Conservation (phyloP, 306 rosid genomes). For the Psophocarpus tetragonolobus region DNA sequence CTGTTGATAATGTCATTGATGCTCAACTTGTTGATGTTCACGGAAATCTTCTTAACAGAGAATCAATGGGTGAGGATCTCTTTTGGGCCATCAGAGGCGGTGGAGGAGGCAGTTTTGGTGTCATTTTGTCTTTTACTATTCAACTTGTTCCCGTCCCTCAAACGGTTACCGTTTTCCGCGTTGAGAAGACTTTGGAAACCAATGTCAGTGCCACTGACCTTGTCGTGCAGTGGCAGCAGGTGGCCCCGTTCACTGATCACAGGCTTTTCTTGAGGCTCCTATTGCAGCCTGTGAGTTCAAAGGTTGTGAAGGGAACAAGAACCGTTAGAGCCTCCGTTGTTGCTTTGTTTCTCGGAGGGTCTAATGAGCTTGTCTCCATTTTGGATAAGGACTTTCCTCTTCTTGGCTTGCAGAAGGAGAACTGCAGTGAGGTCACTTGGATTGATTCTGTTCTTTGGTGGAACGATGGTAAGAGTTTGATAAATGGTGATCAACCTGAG, state of each 20-base stretch:
- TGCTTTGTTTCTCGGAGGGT: conserved; percentile 40
- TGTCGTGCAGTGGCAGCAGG: conserved; percentile 50
- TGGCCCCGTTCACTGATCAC: conserved; percentile 40
- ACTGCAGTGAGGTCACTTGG: conserved; percentile 44
- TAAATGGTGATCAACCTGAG: conserved; percentile 31
- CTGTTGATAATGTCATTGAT: conserved; percentile 38
- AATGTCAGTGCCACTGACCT: conserved; percentile 46
- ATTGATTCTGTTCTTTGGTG: conserved; percentile 47
- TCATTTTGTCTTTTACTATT: conserved; percentile 38
- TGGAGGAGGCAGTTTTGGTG: conserved; percentile 48
- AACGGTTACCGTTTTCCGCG: conserved; percentile 30
- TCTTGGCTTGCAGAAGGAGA: conserved; percentile 32
- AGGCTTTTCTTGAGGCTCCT: conserved; percentile 46
- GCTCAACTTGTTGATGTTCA: conserved; percentile 43
- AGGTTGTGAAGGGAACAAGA: conserved; percentile 10
- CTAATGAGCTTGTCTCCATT: conserved; percentile 35
- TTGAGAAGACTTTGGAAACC: conserved; percentile 34
- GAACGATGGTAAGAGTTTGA: background rate
- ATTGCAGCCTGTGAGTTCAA: conserved; percentile 38
- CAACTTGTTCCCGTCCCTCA: conserved; percentile 40
- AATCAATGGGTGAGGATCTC: conserved; percentile 42
- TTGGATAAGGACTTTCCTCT: conserved; percentile 39
- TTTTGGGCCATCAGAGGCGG: conserved; percentile 52
- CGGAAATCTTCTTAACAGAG: conserved; percentile 33
- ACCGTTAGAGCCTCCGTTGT: conserved; percentile 35